Conservation (phyloP, 2,329 filamentous ascomycete genomes). For the Phoma sp. region DNA sequence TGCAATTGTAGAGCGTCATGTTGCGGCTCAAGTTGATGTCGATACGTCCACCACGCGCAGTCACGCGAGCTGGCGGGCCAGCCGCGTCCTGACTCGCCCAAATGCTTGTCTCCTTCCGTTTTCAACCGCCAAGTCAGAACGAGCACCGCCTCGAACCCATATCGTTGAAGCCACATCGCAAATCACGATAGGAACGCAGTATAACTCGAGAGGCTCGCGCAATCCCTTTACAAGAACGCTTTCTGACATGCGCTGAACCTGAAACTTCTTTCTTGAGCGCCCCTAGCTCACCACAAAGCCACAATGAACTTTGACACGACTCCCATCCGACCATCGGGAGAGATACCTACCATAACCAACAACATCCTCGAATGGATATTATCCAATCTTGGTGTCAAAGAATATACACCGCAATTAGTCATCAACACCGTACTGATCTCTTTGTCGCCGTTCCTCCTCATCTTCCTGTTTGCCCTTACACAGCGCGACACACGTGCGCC, state of each 20-base stretch:
- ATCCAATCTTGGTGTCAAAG: slow-evolving; percentile 12
- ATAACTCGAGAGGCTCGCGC: not conserved
- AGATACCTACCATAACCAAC: not conserved
- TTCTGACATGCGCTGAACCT: not conserved
- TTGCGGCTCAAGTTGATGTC: slow-evolving; percentile 6
- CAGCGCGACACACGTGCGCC: slow-evolving; percentile 30
- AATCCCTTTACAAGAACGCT: not conserved
- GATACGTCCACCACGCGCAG: slow-evolving; percentile 25
- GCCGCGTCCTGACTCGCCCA: slow-evolving; percentile 30
- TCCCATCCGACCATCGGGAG: not conserved
- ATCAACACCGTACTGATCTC: slow-evolving; percentile 20
- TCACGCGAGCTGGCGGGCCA: slow-evolving; percentile 26
- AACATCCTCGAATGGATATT: not conserved
- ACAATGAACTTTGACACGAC: slow-evolving; percentile 5
- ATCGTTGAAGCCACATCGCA: slow-evolving; percentile 17
- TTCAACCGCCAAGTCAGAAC: slow-evolving; percentile 18
- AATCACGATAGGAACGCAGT: slow-evolving; percentile 9
- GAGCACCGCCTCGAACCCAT: slow-evolving; percentile 16
- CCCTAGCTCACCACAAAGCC: not conserved
- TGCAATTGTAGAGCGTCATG: not conserved
- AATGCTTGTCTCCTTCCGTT: slow-evolving; percentile 20
- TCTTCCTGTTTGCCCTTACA: slow-evolving; percentile 32
- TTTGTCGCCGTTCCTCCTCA: slow-evolving; percentile 23
- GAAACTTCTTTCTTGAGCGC: not conserved
- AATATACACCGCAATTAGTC: slow-evolving; percentile 22